Base-by-base conservation (phyloP, 2,329 filamentous ascomycete species). In the Alternaria arbusti region DNA sequence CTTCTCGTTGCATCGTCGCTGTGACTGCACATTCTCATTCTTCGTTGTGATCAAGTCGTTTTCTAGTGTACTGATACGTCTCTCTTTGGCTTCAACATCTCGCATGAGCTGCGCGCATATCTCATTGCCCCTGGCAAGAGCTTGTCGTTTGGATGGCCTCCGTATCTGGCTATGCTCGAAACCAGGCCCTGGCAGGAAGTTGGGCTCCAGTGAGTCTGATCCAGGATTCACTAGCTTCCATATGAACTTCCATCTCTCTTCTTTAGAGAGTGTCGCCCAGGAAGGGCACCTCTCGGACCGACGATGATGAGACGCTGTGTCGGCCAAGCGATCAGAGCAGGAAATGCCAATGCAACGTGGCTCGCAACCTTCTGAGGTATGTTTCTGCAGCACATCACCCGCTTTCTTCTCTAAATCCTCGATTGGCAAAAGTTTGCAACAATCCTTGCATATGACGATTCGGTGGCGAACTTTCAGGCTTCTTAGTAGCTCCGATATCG, bases 281-380 rank as follows among this genome's bases (percentile, higher is more conserved):
- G 30, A 36, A 7, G 30, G 30, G 4, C 30, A 36, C 15, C 13
- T 4, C 8, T 36, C 30, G 0, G 13, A n/a, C 7, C 30, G 30
- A 9, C 30, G 30, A 7, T 36, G 30, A 8, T 4, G 2, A 36
- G 0, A 0, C 4, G 30, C 4, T 1, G 30, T 4, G 30, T 32
- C 6, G 30, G 7, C 30, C 3, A 8, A 7, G 1, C 0, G 4
- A 8, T 15, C 4, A 3, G 3, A 6, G 13, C 30, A 36, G 8
- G 13, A 15, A n/a, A 0, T 8, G 4, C 30, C 13, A 3, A 36
- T 36, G 13, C 30, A 36, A 15, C 4, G 4, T 1, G 7, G 0
- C 15, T 36, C 15, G 15, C 32, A 36, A 15, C 32, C 30, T 20
- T 20, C 20, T 20, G 20, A 20, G 20, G 20, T 20, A 20, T 20